Percentiles rank a stretch among this genome's conserved stretches.
These are phyloP conservation scores for Carex littledalei DNA, from an alignment of 176 grass and related monocot species.

Conservation along the genomic window DNA sequence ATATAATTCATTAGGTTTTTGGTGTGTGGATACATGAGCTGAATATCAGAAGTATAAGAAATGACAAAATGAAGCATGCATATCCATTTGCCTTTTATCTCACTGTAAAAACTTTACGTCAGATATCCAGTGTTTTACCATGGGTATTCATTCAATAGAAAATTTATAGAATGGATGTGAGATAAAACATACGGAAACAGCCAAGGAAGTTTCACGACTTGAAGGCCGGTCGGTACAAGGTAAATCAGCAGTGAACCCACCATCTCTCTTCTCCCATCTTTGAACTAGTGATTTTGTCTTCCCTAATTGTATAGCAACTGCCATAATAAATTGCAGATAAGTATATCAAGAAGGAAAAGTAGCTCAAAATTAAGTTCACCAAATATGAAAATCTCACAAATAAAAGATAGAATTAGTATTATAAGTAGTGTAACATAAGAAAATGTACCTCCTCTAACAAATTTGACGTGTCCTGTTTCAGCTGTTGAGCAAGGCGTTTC, in stretches of 20 bases:
- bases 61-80: conserved; percentile 4
- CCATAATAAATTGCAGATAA: conserved; percentile 39
- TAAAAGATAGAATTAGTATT: background rate
- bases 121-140: background rate
- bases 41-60: background rate
- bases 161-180: conserved; percentile 1
- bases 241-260: conserved; percentile 36
- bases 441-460: conserved; percentile 85
- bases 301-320: conserved; percentile 85
- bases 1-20: background rate
- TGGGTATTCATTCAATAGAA: background rate
- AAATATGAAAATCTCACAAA: background rate
- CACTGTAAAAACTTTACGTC: background rate
- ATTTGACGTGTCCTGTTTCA: conserved; percentile 54
- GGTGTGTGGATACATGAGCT: background rate
- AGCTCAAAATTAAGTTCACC: background rate
- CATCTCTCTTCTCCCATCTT: conserved; percentile 89
- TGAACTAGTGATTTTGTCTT: conserved; percentile 86
- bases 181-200: conserved; percentile 34
- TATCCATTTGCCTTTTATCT: background rate
- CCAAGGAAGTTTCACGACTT: conserved; percentile 26
- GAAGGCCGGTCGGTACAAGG: conserved; percentile 28
- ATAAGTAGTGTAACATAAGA: conserved; percentile 21
- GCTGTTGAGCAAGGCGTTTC: conserved; percentile 60
- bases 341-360: conserved; percentile 7